phyloP scores from a whole-genome alignment of 2,329 filamentous ascomycete species.

The Chaetomium sp. region DNA sequence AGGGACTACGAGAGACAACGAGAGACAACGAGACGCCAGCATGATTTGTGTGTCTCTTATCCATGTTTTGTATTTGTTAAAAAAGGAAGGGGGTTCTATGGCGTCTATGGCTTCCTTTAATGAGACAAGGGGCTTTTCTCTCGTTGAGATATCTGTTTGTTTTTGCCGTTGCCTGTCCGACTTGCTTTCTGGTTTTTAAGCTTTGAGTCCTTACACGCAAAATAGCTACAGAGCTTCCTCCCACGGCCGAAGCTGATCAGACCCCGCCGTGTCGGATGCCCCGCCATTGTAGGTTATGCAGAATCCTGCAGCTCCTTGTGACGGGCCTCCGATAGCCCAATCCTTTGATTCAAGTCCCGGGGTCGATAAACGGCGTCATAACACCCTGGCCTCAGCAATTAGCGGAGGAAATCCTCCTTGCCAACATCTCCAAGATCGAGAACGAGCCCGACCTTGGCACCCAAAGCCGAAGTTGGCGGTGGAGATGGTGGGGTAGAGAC shows the following conservation, averaged over 20 bases:
- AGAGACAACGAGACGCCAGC: slow-evolving; percentile 1
- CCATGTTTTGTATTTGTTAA: slow-evolving; percentile 21
- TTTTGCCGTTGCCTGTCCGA: neutral
- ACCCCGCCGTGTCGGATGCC: slow-evolving; percentile 5
- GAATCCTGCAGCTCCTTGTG: neutral
- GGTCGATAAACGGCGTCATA: neutral
- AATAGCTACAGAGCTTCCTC: no score
- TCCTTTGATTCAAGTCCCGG: neutral
- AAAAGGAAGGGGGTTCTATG: slow-evolving; percentile 16
- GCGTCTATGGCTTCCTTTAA: slow-evolving; percentile 18
- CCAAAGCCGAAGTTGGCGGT: slow-evolving; percentile 12
- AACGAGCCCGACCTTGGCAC: neutral
- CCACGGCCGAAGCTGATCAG: neutral
- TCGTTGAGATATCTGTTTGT: neutral
- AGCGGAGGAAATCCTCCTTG: neutral
- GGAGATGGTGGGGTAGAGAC: slow-evolving; percentile 15
- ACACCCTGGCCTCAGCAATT: neutral
- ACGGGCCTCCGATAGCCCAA: neutral
- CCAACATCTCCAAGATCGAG: neutral
- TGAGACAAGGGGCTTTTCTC: slow-evolving; percentile 1
- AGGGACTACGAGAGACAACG: neutral
- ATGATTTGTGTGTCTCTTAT: slow-evolving; percentile 9
- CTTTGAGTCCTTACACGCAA: no score
- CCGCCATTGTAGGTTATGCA: neutral
- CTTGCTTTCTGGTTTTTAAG: neutral